Evolutionary conservation across 176 grass and related monocot species (phyloP).

Genomic region (Olyra latifolia): DNA sequence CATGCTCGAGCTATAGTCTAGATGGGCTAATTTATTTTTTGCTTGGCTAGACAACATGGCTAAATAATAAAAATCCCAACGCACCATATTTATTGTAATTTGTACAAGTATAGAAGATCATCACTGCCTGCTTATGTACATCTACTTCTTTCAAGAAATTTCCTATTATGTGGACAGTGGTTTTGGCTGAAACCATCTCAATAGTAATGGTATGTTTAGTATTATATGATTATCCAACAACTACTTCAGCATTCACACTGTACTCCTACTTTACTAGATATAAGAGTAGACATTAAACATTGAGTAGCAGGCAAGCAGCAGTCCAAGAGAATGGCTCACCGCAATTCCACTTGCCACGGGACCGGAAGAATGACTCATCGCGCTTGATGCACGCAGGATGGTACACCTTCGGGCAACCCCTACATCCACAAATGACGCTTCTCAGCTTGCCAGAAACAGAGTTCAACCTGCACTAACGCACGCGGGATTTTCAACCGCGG

Average conservation of each 20-base stretch:
- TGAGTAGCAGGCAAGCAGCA: not conserved
- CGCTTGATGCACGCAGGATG: constrained; percentile 91
- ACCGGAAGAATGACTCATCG: constrained; percentile 79
- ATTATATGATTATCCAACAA: constrained; percentile 9
- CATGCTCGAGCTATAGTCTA: too few species aligned
- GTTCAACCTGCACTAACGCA: not conserved
- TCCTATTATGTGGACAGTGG: not conserved
- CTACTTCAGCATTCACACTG: constrained; percentile 6
- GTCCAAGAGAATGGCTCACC: constrained; percentile 49
- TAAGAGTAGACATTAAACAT: constrained; percentile 5
- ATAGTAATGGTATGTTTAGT: not conserved
- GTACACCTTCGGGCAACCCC: constrained; percentile 95
- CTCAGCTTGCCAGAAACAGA: constrained; percentile 20
- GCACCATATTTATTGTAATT: constrained; percentile 7
- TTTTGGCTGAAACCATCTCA: not conserved
- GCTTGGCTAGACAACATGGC: too few species aligned
- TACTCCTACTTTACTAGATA: not conserved
- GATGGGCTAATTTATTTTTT: too few species aligned
- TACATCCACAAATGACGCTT: constrained; percentile 19
- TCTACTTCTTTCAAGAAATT: constrained; percentile 19
- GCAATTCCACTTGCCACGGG: constrained; percentile 83
- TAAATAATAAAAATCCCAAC: too few species aligned
- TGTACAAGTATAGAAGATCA: not conserved
- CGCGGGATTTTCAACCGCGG: not conserved
- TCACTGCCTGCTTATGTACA: not conserved